Evolutionary conservation across 2,329 filamentous ascomycete species (phyloP).

Genomic region (Thielaviopsis populi): DNA sequence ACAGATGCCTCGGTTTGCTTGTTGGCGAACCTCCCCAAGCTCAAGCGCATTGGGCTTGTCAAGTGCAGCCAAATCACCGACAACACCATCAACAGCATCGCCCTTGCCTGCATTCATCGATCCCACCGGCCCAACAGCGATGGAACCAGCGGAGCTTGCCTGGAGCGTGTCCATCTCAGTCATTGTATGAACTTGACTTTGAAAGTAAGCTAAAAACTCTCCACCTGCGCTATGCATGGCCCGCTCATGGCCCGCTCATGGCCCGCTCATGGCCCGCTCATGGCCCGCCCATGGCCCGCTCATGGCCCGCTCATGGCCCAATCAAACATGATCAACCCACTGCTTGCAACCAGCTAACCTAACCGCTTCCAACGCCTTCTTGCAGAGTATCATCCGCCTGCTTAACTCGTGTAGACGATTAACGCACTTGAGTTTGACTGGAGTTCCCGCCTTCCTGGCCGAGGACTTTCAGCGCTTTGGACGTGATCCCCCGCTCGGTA

Average conservation of each 20-base stretch:
- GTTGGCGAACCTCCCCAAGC: slow-evolving; percentile 73
- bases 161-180: slow-evolving; percentile 90
- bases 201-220: slow-evolving; percentile 50
- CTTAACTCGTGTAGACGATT: slow-evolving; percentile 84
- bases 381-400: slow-evolving; percentile 75
- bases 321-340: not conserved
- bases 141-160: slow-evolving; percentile 30
- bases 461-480: slow-evolving; percentile 77
- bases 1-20: slow-evolving; percentile 78
- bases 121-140: slow-evolving; percentile 19
- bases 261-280: no score
- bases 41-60: slow-evolving; percentile 86
- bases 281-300: no score
- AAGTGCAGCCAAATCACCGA: slow-evolving; percentile 90
- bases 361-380: no score
- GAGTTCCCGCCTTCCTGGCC: slow-evolving; percentile 77
- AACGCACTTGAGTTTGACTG: slow-evolving; percentile 87
- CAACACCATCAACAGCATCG: slow-evolving; percentile 46
- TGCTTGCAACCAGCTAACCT: not conserved
- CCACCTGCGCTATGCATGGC: no score
- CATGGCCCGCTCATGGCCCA: no score
- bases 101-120: slow-evolving; percentile 18
- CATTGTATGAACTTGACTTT: slow-evolving; percentile 81
- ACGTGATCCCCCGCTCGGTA: slow-evolving; percentile 64
- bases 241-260: no score